Evolutionary conservation across 2,329 filamentous ascomycete genomes (phyloP), one percentile per base, ranked within the genome.

Genomic region (Neonectria magnoliae): DNA sequence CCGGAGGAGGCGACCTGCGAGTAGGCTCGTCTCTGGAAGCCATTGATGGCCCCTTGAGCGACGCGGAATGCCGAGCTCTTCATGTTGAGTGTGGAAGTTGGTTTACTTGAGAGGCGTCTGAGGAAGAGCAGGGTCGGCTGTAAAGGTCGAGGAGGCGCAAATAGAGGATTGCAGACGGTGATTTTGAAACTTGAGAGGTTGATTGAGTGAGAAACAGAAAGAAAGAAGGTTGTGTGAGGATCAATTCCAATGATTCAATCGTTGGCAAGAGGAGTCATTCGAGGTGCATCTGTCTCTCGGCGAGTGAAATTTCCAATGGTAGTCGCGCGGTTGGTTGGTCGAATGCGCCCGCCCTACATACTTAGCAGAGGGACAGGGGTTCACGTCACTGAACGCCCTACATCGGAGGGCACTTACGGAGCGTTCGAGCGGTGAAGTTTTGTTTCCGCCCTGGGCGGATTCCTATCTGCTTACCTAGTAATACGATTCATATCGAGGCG

Each of bases 21-120:
- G 65, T 84, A 84, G 29, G 80, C 75, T 66, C 85, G 79, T 64
- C 76, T 75, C 61, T 83, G 81, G 25, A 81, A 64, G 69, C 78
- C 75, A 57, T 74, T 75, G 67, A 73, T 60, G 68, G 76, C 78
- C 64, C 73, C 70, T 65, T 74, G 79, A 67, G 76, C 75, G 50
- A 77, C 68, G 66, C 77, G 77, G 57, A 77, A 66, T 59, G 74
- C 70, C 64, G 76, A 68, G 22, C 72, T 71, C 73, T 74, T 80
- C 80, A 81, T 81, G 44, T 25, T 76, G 68, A 53, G 55, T 48
- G 29, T 8, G 47, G 22, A 11, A 16, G 29, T 54, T 38, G 16
- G 45, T 5, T 45, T 33, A 14, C 38, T 47, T 27, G 36, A 20
- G 33, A 25, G 14, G 10, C 45, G 47, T 16, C 29, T 48, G 41